phyloP scores from a whole-genome alignment of 75 land plant species.

The Isoetes taiwanensis region DNA sequence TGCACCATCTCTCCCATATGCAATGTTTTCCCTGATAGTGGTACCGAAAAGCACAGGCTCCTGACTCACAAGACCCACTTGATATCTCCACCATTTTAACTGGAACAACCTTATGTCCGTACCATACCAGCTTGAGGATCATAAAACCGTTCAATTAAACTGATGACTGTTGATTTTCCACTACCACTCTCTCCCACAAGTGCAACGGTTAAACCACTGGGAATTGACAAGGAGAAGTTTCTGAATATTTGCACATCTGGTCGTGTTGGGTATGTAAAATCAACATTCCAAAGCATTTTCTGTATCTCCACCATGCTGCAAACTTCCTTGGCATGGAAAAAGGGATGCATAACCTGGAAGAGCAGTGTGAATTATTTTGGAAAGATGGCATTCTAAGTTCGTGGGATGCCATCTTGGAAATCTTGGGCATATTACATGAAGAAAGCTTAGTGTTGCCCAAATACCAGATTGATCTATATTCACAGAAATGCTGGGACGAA shows the following conservation, averaged over 20 bases:
- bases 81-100: background rate
- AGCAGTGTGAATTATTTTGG: no score
- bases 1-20: constrained; percentile 7
- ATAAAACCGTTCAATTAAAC: background rate
- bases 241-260: background rate
- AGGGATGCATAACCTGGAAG: no score
- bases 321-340: no score
- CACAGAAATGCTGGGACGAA: no score
- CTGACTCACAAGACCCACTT: background rate
- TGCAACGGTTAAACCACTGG: background rate
- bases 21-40: background rate
- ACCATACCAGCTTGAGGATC: constrained; percentile 3
- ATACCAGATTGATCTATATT: no score
- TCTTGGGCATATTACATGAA: no score
- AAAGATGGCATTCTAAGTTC: no score
- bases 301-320: no score
- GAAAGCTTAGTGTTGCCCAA: no score
- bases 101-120: background rate
- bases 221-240: background rate
- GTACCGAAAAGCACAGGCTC: constrained; percentile 6
- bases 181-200: background rate
- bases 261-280: background rate
- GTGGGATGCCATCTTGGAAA: no score
- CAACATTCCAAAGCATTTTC: background rate
- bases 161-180: background rate